Base-by-base conservation (phyloP, 768 basidiomycete genomes). In the Hebeloma cylindrosporum region DNA sequence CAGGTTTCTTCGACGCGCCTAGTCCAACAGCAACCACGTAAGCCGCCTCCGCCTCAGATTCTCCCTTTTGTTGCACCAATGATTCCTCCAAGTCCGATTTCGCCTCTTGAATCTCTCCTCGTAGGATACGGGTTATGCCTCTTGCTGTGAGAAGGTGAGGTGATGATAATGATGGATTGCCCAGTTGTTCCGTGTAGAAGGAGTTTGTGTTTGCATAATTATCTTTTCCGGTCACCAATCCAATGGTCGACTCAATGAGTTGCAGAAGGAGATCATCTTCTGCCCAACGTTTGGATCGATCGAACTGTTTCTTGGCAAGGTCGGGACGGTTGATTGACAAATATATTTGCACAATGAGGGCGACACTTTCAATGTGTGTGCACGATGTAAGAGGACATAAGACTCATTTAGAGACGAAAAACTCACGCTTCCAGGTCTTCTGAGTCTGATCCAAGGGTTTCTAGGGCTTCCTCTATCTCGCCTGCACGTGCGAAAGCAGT, bases 211-310 rank as follows among this genome's bases (percentile, higher is more conserved):
- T 77, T 23, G 69, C 59, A 59, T 87, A 87, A 33, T 72, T 74
- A 53, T 89, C 88, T 50, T 79, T 82, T 7, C 85, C 86, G 3
- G 86, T 85, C 23, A 79, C 79, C 41, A 92, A 75, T 21, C 83
- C 81, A 45, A 91, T 82, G 16, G 76, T 81, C 10, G 93, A 85
- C 69, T 97, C 93, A 48, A 93, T 91, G 52, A 85, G 78, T 60
- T 95, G 93, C 14, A 97, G 71, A 27, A 97, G 77, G 13, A 92
- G 78, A 58, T 93, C 87, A 61, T 96, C 93, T 60, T 93, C 93
- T 5, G 88, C 88, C 75, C 83, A 89, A 41, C 76, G 78, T 65
- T 93, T 87, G 18, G 90, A 88, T 17, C 82, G 77, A 23, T 88
- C 84, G 60, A 90, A 85, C 57, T 90, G 85, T 59, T 83, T 88